A percentile compares a stretch with the other conserved stretches of the same genome.
Conservation (phyloP, 2,329 filamentous ascomycete genomes). For the Colletotrichum simmondsii region DNA sequence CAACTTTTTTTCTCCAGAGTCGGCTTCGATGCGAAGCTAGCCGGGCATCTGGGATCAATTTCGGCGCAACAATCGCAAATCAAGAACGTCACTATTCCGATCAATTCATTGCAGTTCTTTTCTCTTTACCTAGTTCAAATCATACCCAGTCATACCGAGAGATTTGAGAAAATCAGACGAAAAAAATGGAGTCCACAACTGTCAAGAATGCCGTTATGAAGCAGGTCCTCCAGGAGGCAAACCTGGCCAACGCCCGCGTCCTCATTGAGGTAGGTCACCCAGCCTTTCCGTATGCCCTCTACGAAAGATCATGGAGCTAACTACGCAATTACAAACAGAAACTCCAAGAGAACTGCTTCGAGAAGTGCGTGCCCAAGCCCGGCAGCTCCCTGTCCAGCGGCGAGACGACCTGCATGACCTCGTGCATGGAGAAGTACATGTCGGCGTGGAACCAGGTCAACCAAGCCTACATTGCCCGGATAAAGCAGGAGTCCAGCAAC, state of each 20-base stretch:
- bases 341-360: conserved; percentile 85
- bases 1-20: conserved; percentile 20
- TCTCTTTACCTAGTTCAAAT: neutral
- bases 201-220: conserved; percentile 73
- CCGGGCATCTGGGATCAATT: neutral
- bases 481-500: conserved; percentile 67
- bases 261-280: conserved; percentile 74
- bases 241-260: conserved; percentile 74
- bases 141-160: conserved; percentile 25
- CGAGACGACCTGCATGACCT: conserved; percentile 77
- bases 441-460: conserved; percentile 81
- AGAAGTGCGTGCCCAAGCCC: conserved; percentile 79
- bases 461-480: conserved; percentile 71
- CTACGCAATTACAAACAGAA: conserved; percentile 60
- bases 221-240: conserved; percentile 72
- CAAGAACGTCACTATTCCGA: neutral
- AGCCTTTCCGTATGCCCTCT: neutral
- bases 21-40: conserved; percentile 14
- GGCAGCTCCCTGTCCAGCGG: conserved; percentile 72
- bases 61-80: neutral
- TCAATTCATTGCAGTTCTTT: neutral
- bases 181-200: conserved; percentile 66
- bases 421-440: conserved; percentile 90
- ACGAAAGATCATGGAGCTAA: neutral
- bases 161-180: neutral